Evolutionary conservation across 352 stramenopile genomes (phyloP).

Genomic region (Globisporangium ultimum): DNA sequence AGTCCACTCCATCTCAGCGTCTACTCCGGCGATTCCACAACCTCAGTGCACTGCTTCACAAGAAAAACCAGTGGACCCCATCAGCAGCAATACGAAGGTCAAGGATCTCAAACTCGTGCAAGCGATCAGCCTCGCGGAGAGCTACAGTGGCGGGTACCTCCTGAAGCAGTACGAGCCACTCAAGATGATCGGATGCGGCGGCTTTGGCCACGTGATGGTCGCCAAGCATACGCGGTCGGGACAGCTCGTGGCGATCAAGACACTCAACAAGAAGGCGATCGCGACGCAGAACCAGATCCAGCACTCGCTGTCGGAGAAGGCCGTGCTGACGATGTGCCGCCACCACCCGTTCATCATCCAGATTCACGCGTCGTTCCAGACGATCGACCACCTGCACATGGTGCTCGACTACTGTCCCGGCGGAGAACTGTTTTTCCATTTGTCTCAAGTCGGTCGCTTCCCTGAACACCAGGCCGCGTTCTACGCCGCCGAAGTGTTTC

Average conservation of each 20-base stretch:
- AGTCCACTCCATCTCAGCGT: not conserved
- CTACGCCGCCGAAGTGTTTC: conserved; percentile 85
- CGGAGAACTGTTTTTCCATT: conserved; percentile 84
- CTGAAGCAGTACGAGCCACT: conserved; percentile 75
- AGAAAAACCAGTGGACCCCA: not conserved
- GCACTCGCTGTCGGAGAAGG: conserved; percentile 82
- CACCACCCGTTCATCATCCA: conserved; percentile 92
- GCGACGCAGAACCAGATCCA: conserved; percentile 80
- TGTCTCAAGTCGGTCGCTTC: conserved; percentile 74
- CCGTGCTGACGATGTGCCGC: conserved; percentile 84
- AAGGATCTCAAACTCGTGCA: conserved; percentile 61
- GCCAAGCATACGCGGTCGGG: conserved; percentile 52
- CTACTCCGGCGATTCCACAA: not conserved
- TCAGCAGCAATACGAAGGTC: not conserved
- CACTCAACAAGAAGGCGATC: conserved; percentile 77
- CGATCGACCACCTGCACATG: conserved; percentile 68
- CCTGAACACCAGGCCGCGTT: conserved; percentile 76
- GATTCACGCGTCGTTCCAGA: conserved; percentile 87
- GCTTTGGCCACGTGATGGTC: conserved; percentile 88
- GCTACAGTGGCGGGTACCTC: conserved; percentile 75
- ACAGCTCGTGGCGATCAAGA: conserved; percentile 77
- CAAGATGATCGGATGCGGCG: conserved; percentile 77
- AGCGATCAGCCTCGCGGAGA: conserved; percentile 72
- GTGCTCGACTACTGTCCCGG: conserved; percentile 78
- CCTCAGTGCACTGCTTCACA: not conserved